These are phyloP conservation scores for Exophiala phaeomuriformis DNA, from an alignment of 2,329 filamentous ascomycete genomes.

Conservation along the genomic window DNA sequence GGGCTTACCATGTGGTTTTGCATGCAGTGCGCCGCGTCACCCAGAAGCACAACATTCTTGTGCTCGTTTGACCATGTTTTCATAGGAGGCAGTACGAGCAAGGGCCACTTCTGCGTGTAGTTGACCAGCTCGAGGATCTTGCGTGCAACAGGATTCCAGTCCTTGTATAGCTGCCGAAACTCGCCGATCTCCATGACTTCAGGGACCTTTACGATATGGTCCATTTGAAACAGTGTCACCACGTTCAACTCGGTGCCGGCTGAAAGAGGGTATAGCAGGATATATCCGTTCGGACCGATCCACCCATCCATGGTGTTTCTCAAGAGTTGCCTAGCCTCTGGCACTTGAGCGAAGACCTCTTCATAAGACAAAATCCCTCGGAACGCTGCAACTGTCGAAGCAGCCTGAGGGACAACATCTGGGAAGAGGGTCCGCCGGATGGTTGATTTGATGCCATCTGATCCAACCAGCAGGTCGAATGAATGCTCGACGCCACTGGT, in stretches of 20 bases:
- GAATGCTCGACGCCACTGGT: conserved; percentile 27
- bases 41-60: conserved; percentile 41
- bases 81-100: conserved; percentile 40
- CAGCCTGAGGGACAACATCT: conserved; percentile 35
- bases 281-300: conserved; percentile 23
- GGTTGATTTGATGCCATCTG: conserved; percentile 39
- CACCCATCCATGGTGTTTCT: conserved; percentile 22
- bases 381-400: conserved; percentile 42
- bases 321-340: conserved; percentile 19
- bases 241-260: conserved; percentile 23
- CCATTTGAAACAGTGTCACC: conserved; percentile 21
- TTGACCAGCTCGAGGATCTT: conserved; percentile 28
- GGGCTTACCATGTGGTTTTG: conserved; percentile 35
- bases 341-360: conserved; percentile 30
- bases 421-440: conserved; percentile 38
- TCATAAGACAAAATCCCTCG: conserved; percentile 41
- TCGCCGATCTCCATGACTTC: conserved; percentile 19
- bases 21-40: conserved; percentile 36
- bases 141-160: conserved; percentile 15
- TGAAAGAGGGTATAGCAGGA: conserved; percentile 23
- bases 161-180: conserved; percentile 17
- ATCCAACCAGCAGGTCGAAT: conserved; percentile 37
- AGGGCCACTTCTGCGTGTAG: conserved; percentile 39
- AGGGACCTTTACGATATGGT: conserved; percentile 17
- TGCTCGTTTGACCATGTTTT: conserved; percentile 37